Conservation (phyloP, 352 stramenopile genomes). For the Thalassiosira livingstoniorum region DNA sequence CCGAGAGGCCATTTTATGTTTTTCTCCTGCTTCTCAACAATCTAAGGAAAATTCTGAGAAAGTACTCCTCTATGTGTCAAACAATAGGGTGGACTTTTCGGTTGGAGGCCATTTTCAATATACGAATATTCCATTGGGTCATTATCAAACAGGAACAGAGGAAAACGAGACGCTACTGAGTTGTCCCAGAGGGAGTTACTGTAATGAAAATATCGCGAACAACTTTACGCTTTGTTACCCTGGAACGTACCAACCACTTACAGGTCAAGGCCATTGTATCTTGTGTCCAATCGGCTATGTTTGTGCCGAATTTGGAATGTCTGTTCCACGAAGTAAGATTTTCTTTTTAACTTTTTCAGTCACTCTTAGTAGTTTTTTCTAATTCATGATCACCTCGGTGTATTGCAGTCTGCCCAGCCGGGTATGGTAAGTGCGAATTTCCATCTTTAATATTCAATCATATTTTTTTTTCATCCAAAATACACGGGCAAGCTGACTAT, state of each 20-base stretch:
- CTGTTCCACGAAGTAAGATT: conserved; percentile 90
- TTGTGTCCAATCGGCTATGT: conserved; percentile 94
- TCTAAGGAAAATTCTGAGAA: not conserved
- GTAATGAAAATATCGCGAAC: conserved; percentile 86
- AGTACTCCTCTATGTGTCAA: conserved; percentile 85
- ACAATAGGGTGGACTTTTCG: conserved; percentile 95
- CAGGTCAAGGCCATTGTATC: conserved; percentile 88
- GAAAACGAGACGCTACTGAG: conserved; percentile 54
- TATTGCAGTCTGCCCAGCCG: conserved; percentile 95
- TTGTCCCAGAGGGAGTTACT: conserved; percentile 91
- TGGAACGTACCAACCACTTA: conserved; percentile 93
- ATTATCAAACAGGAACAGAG: conserved; percentile 66
- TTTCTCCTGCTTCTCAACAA: conserved; percentile 61
- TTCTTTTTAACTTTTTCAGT: no score
- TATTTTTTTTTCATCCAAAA: no score
- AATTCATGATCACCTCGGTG: no score
- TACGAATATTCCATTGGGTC: conserved; percentile 41
- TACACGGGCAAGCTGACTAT: no score
- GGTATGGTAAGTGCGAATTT: conserved; percentile 84
- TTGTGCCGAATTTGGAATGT: conserved; percentile 92
- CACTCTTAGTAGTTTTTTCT: no score
- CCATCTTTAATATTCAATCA: no score
- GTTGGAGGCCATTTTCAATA: conserved; percentile 88
- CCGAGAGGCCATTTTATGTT: conserved; percentile 90
- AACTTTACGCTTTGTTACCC: conserved; percentile 95